Percentiles rank a stretch among this genome's conserved stretches.
Conservation (phyloP, 1,284 basidiomycete species). For the Tylopilus sp. region DNA sequence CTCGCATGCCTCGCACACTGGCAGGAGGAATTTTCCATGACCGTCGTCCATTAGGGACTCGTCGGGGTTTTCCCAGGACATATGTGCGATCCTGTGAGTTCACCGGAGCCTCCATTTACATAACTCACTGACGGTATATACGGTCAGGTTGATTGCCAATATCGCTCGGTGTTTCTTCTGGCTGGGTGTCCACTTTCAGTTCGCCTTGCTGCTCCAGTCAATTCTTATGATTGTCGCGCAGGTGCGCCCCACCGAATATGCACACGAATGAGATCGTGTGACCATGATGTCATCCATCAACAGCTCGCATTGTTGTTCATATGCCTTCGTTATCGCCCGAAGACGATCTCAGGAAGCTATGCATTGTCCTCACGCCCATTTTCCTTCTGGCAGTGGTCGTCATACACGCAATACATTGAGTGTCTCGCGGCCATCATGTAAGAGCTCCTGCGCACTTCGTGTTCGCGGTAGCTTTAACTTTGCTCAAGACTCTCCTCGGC, state of each 20-base stretch:
- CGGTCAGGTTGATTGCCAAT: constrained; percentile 66
- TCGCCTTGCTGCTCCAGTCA: constrained; percentile 70
- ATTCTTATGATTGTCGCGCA: constrained; percentile 78
- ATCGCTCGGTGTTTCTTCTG: constrained; percentile 85
- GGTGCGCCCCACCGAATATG: constrained; percentile 39
- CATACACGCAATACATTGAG: constrained; percentile 73
- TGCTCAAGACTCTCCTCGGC: constrained; percentile 56
- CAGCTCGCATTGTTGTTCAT: constrained; percentile 74
- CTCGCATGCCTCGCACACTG: constrained; percentile 3
- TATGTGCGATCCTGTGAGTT: constrained; percentile 70
- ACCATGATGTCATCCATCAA: constrained; percentile 17
- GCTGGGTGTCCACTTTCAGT: constrained; percentile 77
- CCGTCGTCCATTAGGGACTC: constrained; percentile 52
- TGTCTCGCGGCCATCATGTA: constrained; percentile 78
- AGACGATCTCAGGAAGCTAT: constrained; percentile 52
- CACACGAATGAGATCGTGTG: constrained; percentile 16
- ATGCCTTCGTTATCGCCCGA: constrained; percentile 65
- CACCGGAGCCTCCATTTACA: constrained; percentile 3
- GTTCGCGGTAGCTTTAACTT: constrained; percentile 16
- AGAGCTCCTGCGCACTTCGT: constrained; percentile 13
- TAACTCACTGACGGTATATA: constrained; percentile 9
- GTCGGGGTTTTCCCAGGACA: constrained; percentile 79
- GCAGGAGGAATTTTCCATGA: constrained; percentile 20
- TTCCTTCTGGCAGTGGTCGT: constrained; percentile 83
- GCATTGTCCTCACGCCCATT: constrained; percentile 62